Evolutionary conservation across 768 basidiomycete genomes (phyloP).

Genomic region (Leccinum arenicola): DNA sequence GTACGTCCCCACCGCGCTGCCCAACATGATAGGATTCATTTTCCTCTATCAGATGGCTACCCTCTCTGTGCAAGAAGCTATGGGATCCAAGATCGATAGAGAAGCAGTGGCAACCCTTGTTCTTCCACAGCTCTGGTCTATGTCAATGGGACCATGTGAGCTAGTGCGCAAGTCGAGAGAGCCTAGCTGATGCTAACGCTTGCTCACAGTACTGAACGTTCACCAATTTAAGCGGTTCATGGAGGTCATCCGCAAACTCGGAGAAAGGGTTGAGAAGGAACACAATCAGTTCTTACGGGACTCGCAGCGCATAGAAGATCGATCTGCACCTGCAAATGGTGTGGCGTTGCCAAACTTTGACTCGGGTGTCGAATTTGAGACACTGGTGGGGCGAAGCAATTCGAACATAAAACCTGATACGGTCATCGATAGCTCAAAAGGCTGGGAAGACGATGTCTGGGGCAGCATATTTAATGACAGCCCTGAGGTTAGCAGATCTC

Average conservation of each 20-base stretch:
- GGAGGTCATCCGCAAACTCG: slow-evolving; percentile 71
- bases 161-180: slow-evolving; percentile 10
- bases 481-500: slow-evolving; percentile 21
- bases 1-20: slow-evolving; percentile 36
- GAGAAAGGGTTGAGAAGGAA: slow-evolving; percentile 88
- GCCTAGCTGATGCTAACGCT: neutral
- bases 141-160: slow-evolving; percentile 94
- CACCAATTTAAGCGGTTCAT: slow-evolving; percentile 94
- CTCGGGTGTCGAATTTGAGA: slow-evolving; percentile 81
- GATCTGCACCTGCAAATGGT: slow-evolving; percentile 50
- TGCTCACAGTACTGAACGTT: slow-evolving; percentile 61
- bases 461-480: slow-evolving; percentile 64
- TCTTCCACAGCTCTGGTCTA: slow-evolving; percentile 90
- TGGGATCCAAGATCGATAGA: slow-evolving; percentile 92
- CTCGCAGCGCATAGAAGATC: slow-evolving; percentile 86
- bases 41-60: slow-evolving; percentile 68
- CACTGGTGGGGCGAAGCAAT: slow-evolving; percentile 65
- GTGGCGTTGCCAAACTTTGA: slow-evolving; percentile 34
- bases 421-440: slow-evolving; percentile 35
- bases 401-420: slow-evolving; percentile 46
- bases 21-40: neutral
- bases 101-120: slow-evolving; percentile 89
- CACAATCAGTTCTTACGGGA: slow-evolving; percentile 92
- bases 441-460: slow-evolving; percentile 87
- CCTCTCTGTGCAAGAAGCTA: slow-evolving; percentile 87